Percentiles rank a stretch among this genome's conserved stretches.
Evolutionary conservation across 331 rosid species (phyloP).

Genomic region (Cucumis variabilis): DNA sequence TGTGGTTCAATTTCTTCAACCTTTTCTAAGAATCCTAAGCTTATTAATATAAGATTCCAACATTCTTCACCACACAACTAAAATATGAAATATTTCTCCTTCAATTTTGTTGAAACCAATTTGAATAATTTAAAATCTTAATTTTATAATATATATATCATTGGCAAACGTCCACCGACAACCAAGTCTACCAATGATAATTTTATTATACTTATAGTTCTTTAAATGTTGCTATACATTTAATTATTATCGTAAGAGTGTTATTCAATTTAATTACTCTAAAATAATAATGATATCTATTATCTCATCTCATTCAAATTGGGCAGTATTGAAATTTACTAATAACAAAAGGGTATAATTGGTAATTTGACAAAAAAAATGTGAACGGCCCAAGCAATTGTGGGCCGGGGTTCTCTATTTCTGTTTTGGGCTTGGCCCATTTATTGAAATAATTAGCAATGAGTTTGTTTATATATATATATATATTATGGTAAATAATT

Average conservation of each 20-base stretch:
- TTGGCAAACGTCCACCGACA: too few relatives aligned
- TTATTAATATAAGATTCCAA: neutral
- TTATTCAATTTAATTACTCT: too few relatives aligned
- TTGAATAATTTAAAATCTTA: neutral
- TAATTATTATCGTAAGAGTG: too few relatives aligned
- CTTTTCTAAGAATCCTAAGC: slow-evolving; percentile 47
- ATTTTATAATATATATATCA: too few relatives aligned
- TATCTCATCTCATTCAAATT: neutral
- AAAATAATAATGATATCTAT: too few relatives aligned
- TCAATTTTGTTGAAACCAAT: neutral
- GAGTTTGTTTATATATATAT: too few relatives aligned
- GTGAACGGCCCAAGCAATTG: neutral
- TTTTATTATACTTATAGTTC: too few relatives aligned
- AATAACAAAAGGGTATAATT: neutral
- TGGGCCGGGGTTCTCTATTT: neutral
- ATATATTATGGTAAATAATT: too few relatives aligned
- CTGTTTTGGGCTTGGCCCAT: neutral
- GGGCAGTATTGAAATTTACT: neutral
- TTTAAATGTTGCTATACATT: too few relatives aligned
- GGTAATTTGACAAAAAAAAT: neutral
- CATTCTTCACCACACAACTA: neutral
- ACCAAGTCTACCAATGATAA: too few relatives aligned
- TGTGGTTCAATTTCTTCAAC: slow-evolving; percentile 9
- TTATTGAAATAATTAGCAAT: too few relatives aligned
- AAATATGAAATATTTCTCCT: neutral